These are phyloP conservation scores for Ramaria rubella DNA, from an alignment of 768 basidiomycete genomes.

Conservation along the genomic window DNA sequence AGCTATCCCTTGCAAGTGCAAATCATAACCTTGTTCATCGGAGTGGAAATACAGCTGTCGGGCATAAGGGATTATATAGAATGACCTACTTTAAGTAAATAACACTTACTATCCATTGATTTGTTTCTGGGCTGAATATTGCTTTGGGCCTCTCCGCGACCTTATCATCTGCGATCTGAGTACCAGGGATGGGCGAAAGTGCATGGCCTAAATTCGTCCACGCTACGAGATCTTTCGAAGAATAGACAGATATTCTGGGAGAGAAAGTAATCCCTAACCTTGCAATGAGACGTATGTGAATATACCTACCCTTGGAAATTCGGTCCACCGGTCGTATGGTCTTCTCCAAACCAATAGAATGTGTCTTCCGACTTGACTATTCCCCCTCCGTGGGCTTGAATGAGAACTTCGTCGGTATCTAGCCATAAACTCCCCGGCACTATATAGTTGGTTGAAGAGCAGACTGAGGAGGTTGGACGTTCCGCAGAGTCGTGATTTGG, in stretches of 20 bases:
- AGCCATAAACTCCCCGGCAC: conserved; percentile 1
- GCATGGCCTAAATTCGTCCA: conserved; percentile 2
- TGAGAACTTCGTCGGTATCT: conserved; percentile 1
- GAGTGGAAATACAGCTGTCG: conserved; percentile 2
- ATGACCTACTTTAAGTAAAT: not conserved
- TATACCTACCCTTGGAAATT: conserved; percentile 2
- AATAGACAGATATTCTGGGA: not conserved
- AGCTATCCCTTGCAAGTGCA: not conserved
- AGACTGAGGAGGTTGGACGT: too few relatives aligned
- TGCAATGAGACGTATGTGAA: not conserved
- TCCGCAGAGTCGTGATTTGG: too few relatives aligned
- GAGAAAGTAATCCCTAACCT: not conserved
- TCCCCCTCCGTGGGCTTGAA: not conserved
- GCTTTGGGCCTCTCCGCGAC: conserved; percentile 5
- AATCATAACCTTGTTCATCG: not conserved
- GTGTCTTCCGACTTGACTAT: not conserved
- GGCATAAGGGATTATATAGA: too few relatives aligned
- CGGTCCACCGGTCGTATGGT: not conserved
- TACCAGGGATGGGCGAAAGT: not conserved
- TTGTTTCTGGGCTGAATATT: not conserved
- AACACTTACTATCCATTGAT: not conserved
- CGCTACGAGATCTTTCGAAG: not conserved
- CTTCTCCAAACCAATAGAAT: conserved; percentile 5
- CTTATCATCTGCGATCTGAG: not conserved
- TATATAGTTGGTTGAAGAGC: too few relatives aligned